phyloP scores from a whole-genome alignment of 2,329 filamentous ascomycete species.

The Fusarium praegraminearum region DNA sequence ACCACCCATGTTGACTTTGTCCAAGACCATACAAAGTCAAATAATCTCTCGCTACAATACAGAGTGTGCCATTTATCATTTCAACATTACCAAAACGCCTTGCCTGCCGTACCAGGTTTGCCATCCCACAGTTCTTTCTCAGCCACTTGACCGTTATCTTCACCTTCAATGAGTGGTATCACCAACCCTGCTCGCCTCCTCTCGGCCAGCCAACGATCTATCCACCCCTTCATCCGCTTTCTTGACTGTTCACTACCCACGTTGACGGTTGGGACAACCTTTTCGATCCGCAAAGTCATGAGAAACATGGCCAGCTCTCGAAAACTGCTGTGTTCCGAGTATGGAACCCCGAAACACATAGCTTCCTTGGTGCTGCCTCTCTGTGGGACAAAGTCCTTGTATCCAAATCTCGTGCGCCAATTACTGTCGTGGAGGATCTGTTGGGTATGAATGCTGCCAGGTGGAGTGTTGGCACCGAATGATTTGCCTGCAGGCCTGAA shows the following conservation, averaged over 20 bases:
- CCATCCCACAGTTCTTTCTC: constrained; percentile 55
- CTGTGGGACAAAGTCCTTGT: constrained; percentile 80
- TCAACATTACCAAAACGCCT: constrained; percentile 54
- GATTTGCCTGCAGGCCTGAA: constrained; percentile 75
- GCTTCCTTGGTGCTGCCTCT: constrained; percentile 85
- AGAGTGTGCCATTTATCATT: not conserved
- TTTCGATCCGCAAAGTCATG: constrained; percentile 86
- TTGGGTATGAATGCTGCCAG: constrained; percentile 62
- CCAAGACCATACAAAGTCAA: not conserved
- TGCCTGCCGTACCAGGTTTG: constrained; percentile 54
- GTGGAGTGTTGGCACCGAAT: constrained; percentile 66
- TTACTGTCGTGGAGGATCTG: constrained; percentile 68
- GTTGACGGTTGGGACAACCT: constrained; percentile 94
- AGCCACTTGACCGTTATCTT: constrained; percentile 49
- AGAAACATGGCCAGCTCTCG: constrained; percentile 94
- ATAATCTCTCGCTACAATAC: not conserved
- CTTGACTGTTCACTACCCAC: constrained; percentile 70
- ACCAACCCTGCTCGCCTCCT: constrained; percentile 67
- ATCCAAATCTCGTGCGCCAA: constrained; percentile 82
- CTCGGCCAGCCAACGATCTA: constrained; percentile 71
- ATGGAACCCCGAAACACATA: constrained; percentile 93
- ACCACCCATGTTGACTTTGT: not conserved
- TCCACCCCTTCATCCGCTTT: constrained; percentile 73
- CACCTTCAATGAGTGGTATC: constrained; percentile 57
- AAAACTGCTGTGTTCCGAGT: constrained; percentile 96